phyloP scores from a whole-genome alignment of 192 early-diverging fungal genomes.

The Radiomyces spectabilis region DNA sequence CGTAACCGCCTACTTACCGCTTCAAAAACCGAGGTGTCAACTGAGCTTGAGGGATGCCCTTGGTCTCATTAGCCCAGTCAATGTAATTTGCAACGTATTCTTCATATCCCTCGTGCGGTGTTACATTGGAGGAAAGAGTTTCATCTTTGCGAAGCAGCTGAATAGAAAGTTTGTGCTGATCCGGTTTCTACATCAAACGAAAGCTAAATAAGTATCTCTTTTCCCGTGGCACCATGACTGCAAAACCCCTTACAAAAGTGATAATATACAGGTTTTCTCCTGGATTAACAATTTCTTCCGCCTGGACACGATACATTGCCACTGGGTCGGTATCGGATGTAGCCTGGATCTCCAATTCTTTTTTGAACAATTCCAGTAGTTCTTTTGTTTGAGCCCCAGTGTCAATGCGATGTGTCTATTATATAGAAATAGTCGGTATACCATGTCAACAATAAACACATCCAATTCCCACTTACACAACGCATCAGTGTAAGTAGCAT shows the following conservation, averaged over 20 bases:
- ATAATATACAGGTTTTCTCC: slow-evolving; percentile 28
- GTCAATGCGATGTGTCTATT: slow-evolving; percentile 33
- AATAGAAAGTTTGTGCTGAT: background rate
- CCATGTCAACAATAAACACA: background rate
- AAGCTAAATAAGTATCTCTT: background rate
- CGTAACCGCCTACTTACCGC: no score
- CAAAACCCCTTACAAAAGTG: slow-evolving; percentile 14
- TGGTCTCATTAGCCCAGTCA: slow-evolving; percentile 17
- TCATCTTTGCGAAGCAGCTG: slow-evolving; percentile 20
- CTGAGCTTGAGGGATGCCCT: slow-evolving; percentile 6
- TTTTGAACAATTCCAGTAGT: slow-evolving; percentile 59
- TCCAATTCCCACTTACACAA: slow-evolving; percentile 39
- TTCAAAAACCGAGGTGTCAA: slow-evolving; percentile 9
- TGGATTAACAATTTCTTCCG: slow-evolving; percentile 17
- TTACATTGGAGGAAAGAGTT: background rate
- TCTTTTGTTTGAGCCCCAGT: slow-evolving; percentile 56
- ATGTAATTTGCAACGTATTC: slow-evolving; percentile 24
- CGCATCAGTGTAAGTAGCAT: slow-evolving; percentile 72
- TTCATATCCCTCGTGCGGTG: slow-evolving; percentile 14
- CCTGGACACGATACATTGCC: slow-evolving; percentile 13
- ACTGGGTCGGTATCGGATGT: slow-evolving; percentile 7
- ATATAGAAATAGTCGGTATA: background rate
- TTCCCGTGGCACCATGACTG: background rate
- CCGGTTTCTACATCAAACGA: slow-evolving; percentile 8
- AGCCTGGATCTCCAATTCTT: slow-evolving; percentile 36